phyloP scores from a whole-genome alignment of 176 grass and related monocot species.

The Guadua angustifolia region DNA sequence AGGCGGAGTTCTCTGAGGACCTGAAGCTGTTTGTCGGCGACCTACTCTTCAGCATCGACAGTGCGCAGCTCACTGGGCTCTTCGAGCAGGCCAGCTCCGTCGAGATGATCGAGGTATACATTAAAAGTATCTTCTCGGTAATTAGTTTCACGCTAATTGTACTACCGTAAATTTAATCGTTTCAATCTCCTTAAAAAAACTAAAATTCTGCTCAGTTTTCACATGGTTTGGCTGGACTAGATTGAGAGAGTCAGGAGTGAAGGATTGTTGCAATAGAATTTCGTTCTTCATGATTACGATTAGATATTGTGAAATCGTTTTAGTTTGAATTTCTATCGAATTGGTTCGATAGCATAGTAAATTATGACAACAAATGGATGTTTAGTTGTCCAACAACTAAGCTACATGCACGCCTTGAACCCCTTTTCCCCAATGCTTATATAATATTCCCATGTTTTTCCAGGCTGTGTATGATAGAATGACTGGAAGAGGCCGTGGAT shows the following conservation, averaged over 20 bases:
- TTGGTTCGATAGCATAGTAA: background rate
- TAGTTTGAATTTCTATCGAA: background rate
- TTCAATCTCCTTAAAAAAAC: background rate
- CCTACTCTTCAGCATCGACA: constrained; percentile 88
- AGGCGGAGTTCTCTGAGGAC: too few relatives aligned
- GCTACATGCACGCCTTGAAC: background rate
- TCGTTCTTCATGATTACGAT: background rate
- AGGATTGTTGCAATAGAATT: background rate
- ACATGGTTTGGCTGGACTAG: background rate
- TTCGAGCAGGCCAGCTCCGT: constrained; percentile 82
- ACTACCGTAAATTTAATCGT: background rate
- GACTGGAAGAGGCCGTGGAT: too few relatives aligned
- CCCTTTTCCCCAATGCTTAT: background rate
- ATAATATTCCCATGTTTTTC: background rate
- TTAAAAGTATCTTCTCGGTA: background rate
- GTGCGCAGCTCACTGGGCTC: constrained; percentile 81
- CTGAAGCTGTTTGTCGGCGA: constrained; percentile 92
- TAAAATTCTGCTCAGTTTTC: background rate
- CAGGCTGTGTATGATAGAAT: too few relatives aligned
- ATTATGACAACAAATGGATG: background rate
- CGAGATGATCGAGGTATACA: constrained; percentile 85
- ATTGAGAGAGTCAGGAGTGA: background rate
- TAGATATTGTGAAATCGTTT: background rate
- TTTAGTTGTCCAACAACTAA: background rate
- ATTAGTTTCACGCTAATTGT: background rate